phyloP scores from a whole-genome alignment of 331 rosid species.

The Pyracantha coccinea region DNA sequence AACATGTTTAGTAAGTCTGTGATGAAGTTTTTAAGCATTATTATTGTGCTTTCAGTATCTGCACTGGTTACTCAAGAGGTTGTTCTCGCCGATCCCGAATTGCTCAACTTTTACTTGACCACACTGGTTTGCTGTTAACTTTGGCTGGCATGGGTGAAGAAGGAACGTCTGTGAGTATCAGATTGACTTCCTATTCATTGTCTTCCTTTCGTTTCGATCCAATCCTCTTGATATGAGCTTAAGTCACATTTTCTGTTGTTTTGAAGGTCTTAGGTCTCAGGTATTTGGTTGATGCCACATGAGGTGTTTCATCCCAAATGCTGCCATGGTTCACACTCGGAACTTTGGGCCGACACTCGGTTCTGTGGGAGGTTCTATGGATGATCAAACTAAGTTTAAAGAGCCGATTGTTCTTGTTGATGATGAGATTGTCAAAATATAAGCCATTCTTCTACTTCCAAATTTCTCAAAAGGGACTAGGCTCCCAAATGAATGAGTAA shows the following conservation, averaged over 20 bases:
- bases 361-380: slow-evolving; percentile 21
- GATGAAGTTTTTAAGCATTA: neutral
- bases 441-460: slow-evolving; percentile 66
- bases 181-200: neutral
- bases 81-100: slow-evolving; percentile 12
- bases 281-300: slow-evolving; percentile 72
- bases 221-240: neutral
- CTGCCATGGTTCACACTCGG: slow-evolving; percentile 91
- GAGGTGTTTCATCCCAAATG: slow-evolving; percentile 77
- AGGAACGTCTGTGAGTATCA: slow-evolving; percentile 74
- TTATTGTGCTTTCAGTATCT: neutral
- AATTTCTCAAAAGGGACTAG: slow-evolving; percentile 14
- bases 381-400: slow-evolving; percentile 20
- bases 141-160: slow-evolving; percentile 91
- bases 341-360: slow-evolving; percentile 56
- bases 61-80: neutral
- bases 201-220: neutral
- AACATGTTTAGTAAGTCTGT: neutral
- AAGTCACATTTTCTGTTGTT: slow-evolving; percentile 8
- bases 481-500: neutral
- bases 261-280: slow-evolving; percentile 78
- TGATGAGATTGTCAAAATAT: slow-evolving; percentile 85
- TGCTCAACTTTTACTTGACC: slow-evolving; percentile 13
- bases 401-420: slow-evolving; percentile 71
- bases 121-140: slow-evolving; percentile 77